phyloP scores from a whole-genome alignment of 1,284 basidiomycete genomes.

The Singerocomus inundabilis region DNA sequence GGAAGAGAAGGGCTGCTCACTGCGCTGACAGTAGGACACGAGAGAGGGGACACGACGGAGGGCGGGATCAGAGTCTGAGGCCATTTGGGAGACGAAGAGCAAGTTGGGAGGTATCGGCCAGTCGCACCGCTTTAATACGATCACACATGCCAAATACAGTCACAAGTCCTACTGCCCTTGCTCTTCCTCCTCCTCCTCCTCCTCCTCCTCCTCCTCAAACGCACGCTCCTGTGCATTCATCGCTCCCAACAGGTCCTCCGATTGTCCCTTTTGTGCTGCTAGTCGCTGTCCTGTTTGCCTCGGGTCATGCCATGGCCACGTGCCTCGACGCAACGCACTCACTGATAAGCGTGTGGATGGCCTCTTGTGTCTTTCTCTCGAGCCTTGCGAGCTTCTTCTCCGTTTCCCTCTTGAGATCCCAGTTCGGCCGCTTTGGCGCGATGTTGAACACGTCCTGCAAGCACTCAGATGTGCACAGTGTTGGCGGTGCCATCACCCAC shows the following conservation, averaged over 20 bases:
- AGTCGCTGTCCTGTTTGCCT: constrained; percentile 64
- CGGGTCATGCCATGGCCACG: constrained; percentile 12
- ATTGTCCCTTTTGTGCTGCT: constrained; percentile 71
- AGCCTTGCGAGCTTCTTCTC: constrained; percentile 86
- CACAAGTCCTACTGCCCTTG: neutral
- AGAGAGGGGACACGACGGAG: constrained; percentile 45
- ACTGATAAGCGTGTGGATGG: constrained; percentile 93
- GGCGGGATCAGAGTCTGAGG: constrained; percentile 30
- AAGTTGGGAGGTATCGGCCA: neutral
- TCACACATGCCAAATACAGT: constrained; percentile 25
- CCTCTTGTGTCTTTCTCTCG: constrained; percentile 89
- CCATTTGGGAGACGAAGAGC: constrained; percentile 16
- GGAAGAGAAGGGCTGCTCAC: constrained; percentile 11
- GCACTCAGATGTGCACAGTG: constrained; percentile 9
- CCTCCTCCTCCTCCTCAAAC: constrained; percentile 45
- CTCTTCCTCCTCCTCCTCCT: constrained; percentile 13
- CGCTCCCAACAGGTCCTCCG: constrained; percentile 73
- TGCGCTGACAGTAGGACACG: constrained; percentile 48
- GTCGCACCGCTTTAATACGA: constrained; percentile 16
- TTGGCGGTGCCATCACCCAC: constrained; percentile 47
- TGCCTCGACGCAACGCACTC: constrained; percentile 35
- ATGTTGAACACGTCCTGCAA: constrained; percentile 92
- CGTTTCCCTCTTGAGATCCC: constrained; percentile 96
- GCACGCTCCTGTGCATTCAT: constrained; percentile 69
- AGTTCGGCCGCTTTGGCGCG: constrained; percentile 93